These are phyloP conservation scores for Gardenia jasminoides DNA, from an alignment of 257 asterid species.

Conservation along the genomic window DNA sequence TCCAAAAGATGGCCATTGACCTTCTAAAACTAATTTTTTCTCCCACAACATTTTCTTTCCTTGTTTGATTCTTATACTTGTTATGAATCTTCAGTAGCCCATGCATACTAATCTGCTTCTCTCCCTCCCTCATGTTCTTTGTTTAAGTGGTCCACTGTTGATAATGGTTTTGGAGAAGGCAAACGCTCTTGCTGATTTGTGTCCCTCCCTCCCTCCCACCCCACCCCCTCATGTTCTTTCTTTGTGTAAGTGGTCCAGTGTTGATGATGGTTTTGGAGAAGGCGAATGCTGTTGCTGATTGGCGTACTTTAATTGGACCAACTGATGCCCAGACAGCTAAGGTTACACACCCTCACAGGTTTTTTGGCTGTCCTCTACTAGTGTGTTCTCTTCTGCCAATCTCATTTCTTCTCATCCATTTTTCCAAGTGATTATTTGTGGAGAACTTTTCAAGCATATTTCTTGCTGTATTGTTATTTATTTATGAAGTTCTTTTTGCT, in stretches of 20 bases:
- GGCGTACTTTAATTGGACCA: constrained; percentile 91
- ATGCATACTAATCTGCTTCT: background rate
- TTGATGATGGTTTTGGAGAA: constrained; percentile 75
- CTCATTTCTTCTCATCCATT: background rate
- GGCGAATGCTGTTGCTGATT: constrained; percentile 71
- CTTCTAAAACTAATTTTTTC: background rate
- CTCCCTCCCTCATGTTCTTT: background rate
- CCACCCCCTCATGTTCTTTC: constrained; percentile 12
- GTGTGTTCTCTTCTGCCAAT: background rate
- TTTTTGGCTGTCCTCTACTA: constrained; percentile 3
- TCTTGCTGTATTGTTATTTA: constrained; percentile 3
- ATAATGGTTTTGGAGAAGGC: constrained; percentile 77
- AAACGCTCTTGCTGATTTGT: constrained; percentile 83
- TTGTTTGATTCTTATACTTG: background rate
- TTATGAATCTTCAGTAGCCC: too few relatives aligned
- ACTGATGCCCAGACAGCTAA: constrained; percentile 70
- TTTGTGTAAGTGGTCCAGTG: constrained; percentile 64
- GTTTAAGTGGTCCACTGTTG: constrained; percentile 68
- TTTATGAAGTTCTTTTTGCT: constrained; percentile 7
- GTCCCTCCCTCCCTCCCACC: constrained; percentile 1
- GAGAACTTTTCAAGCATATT: background rate
- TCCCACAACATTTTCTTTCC: background rate
- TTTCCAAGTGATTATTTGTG: background rate
- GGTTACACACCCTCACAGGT: constrained; percentile 82
- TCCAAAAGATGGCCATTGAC: background rate